Evolutionary conservation across 352 stramenopile genomes (phyloP), one percentile per base, ranked within the genome.

Genomic region (Phytophthora fragariaefolia): DNA sequence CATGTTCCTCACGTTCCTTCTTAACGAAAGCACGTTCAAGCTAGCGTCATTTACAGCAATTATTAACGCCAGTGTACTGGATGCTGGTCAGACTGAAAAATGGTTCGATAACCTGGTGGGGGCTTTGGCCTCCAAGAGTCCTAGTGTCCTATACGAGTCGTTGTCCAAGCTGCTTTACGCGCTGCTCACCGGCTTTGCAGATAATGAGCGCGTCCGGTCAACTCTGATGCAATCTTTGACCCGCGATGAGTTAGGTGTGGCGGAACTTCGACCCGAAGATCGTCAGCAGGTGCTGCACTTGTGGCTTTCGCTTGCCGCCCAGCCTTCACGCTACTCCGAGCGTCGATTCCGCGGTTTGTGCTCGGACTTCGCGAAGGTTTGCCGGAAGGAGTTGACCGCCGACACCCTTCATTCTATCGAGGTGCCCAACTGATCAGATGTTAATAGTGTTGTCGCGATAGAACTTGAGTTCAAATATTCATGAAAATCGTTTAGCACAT

Each of bases 281-380:
- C 74, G 84, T 13, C 68, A 87, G 58, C 84, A 79, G 23, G 74
- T 90, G 45, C 67, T 87, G 18, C 69, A 76, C 36, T 70, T 85
- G 46, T 92, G 80, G 84, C 59, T 91, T 23, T 68, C 66, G 1
- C 71, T 89, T 22, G 80, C 82, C n/a, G 58, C 73, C n/a, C 55
- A 79, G 52, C 79, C 81, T 27, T 90, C 77, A 18, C 76, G 66
- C 7, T 76, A 85, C 36, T 79, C 79, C 1, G 78, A 91, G 55
- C 72, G 84, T 13, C 76, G 77, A 13, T 92, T 91, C 52, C 82
- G 82, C 23, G 79, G 79, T 5, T 57, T 92, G 8, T 85, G 80
- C 66, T 66, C 58, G 4, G 84, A 92, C 43, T 87, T 92, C 50
- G 84, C 84, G n/a, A 91, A 91, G 64, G 81, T 91, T 42, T 91